Conservation (phyloP, 2,329 filamentous ascomycete species). For the Hyphodiscus sp. region DNA sequence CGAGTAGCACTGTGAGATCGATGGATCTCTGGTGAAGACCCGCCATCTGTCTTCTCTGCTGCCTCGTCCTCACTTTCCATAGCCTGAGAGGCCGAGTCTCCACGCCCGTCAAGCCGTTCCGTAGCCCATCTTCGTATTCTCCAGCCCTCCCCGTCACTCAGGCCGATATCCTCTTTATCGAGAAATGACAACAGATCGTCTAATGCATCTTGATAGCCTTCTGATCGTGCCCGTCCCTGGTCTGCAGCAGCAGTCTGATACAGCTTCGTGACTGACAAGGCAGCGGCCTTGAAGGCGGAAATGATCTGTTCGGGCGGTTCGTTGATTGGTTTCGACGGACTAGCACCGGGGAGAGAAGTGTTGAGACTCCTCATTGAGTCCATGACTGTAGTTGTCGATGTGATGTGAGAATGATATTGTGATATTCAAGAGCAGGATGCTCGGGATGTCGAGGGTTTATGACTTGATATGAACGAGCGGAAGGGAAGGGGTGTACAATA, state of each 20-base stretch:
- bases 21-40: constrained; percentile 52
- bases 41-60: constrained; percentile 52
- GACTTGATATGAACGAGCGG: background rate
- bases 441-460: background rate
- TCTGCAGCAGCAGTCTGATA: constrained; percentile 86
- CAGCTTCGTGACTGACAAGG: constrained; percentile 88
- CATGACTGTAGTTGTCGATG: constrained; percentile 34
- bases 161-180: constrained; percentile 72
- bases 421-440: background rate
- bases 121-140: constrained; percentile 58
- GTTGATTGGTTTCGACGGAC: constrained; percentile 37
- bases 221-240: constrained; percentile 65
- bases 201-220: constrained; percentile 90
- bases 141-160: constrained; percentile 72
- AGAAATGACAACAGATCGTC: constrained; percentile 84
- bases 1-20: constrained; percentile 40
- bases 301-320: constrained; percentile 62
- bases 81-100: constrained; percentile 43
- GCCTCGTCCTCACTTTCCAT: constrained; percentile 64
- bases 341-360: constrained; percentile 48
- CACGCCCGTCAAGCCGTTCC: constrained; percentile 59
- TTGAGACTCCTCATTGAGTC: constrained; percentile 60
- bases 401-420: background rate
- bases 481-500: background rate
- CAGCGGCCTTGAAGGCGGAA: constrained; percentile 85